Base-by-base conservation (phyloP, 2,329 filamentous ascomycete species). In the Fusarium sp. region DNA sequence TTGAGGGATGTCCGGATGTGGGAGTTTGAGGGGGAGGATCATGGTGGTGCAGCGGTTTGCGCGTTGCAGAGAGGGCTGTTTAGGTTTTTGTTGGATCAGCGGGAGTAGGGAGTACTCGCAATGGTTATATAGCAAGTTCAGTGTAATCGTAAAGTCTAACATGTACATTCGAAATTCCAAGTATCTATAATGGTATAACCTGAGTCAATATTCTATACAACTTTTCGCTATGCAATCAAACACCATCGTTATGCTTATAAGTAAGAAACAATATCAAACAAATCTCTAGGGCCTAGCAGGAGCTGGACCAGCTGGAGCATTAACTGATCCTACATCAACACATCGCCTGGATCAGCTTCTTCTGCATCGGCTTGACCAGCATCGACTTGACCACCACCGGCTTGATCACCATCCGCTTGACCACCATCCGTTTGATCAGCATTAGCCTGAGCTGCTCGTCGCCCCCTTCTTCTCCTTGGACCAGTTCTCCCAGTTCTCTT, bases 1-100 rank as follows among this genome's bases (percentile, higher is more conserved):
- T 5, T 78, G 2, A 43, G 72, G 18, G 45, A 45, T 15, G 56
- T 78, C 2, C 72, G 65, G 65, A 63, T 57, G 11, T 75, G 73
- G 71, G 73, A 76, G 56, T 77, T 78, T 52, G 59, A 68, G 18
- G 73, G 50, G 2, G 77, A 78, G 51, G 77, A 77, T 27, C 73
- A 75, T 30, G 73, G 73, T 6, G 58, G 73, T 29, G 73, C 73
- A 5, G 73, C 73, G 8, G 46, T 59, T 20, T 66, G 63, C 42
- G 73, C 61, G 5, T 25, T 75, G 16, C 73, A 75, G 49, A 56
- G 63, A 16, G 73, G 73, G 18, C 14, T 75, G 4, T 43, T 68
- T 9, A 73, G 66, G 50, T 75, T 75, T 20, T 40, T 74, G 12
- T 6, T 70, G 2, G 66, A 70, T 56, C 66, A 69, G 22, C 62